phyloP scores from a whole-genome alignment of 2,329 filamentous ascomycete species.

The Penicillium digitatum region DNA sequence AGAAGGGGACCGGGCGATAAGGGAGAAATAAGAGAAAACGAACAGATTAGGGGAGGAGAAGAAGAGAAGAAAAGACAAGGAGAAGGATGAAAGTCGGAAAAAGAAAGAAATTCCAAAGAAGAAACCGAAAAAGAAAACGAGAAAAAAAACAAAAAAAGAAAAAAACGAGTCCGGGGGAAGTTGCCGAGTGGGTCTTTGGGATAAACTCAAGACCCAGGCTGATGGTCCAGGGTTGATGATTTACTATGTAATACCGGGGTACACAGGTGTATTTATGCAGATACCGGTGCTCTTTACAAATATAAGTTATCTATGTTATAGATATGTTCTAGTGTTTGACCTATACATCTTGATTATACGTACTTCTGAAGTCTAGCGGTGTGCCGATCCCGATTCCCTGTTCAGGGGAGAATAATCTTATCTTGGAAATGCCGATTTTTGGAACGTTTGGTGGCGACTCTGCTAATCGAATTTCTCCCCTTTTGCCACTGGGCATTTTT shows the following conservation, averaged over 20 bases:
- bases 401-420: slow-evolving; percentile 14
- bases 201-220: not conserved
- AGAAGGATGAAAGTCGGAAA: slow-evolving; percentile 4
- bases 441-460: slow-evolving; percentile 7
- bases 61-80: not conserved
- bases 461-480: not conserved
- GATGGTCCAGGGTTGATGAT: not conserved
- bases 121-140: slow-evolving; percentile 5
- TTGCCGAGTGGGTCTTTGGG: slow-evolving; percentile 3
- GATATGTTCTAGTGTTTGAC: not conserved
- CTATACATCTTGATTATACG: not conserved
- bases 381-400: slow-evolving; percentile 13
- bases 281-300: too few species aligned
- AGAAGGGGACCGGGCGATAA: slow-evolving; percentile 6
- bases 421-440: not conserved
- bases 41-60: slow-evolving; percentile 2
- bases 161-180: slow-evolving; percentile 19
- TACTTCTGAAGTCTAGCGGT: slow-evolving; percentile 4
- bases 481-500: not conserved
- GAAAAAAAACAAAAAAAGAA: not conserved
- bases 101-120: not conserved
- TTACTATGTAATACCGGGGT: not conserved
- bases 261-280: too few species aligned
- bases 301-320: too few species aligned
- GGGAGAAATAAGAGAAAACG: slow-evolving; percentile 4